phyloP scores from a whole-genome alignment of 2,329 filamentous ascomycete genomes.

The Clarireedia hainanense region DNA sequence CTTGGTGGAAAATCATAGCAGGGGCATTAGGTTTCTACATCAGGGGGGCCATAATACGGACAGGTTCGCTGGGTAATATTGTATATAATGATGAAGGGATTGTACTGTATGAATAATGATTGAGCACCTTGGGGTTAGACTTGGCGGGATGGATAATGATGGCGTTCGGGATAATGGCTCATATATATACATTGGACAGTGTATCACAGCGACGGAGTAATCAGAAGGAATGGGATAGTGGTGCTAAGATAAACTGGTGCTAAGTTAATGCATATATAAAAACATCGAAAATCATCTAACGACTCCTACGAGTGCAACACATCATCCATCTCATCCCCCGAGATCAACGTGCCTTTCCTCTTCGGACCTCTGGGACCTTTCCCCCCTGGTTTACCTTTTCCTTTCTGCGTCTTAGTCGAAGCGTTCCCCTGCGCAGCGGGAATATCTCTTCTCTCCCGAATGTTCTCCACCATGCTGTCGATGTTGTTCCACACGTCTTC shows the following conservation, averaged over 20 bases:
- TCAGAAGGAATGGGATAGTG: too few species aligned
- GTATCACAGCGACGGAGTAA: too few species aligned
- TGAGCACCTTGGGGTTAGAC: background rate
- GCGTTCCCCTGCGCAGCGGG: background rate
- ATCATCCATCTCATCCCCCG: background rate
- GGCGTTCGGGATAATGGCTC: background rate
- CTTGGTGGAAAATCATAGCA: background rate
- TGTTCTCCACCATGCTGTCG: background rate
- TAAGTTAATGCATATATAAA: too few species aligned
- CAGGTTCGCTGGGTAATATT: background rate
- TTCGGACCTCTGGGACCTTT: background rate
- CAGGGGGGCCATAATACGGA: background rate
- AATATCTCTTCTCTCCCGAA: background rate
- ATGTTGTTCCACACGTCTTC: conserved; percentile 4
- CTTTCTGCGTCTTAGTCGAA: background rate
- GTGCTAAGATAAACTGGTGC: too few species aligned
- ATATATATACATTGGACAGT: too few species aligned
- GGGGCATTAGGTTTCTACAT: background rate
- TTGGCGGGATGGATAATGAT: background rate
- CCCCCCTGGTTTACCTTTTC: background rate
- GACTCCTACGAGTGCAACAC: background rate
- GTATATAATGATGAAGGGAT: background rate
- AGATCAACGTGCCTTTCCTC: background rate
- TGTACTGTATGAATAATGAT: background rate
- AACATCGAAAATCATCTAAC: too few species aligned